A percentile compares a stretch with the other conserved stretches of the same genome.
phyloP scores from a whole-genome alignment of 1,284 basidiomycete species.

The Chalciporus sp. region DNA sequence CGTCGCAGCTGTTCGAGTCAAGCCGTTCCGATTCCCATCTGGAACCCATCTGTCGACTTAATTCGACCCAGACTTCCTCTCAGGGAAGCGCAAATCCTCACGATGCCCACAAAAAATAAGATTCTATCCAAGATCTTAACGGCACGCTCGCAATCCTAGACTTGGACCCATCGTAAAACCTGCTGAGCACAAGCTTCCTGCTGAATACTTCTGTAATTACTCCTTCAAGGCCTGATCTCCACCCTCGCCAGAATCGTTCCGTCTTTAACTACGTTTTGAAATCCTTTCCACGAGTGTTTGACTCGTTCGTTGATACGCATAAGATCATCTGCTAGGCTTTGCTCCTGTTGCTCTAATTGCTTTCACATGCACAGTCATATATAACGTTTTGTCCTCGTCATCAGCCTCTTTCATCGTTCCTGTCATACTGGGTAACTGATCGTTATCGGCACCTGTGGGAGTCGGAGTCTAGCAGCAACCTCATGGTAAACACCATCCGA shows the following conservation, averaged over 20 bases:
- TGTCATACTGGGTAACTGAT: constrained; percentile 13
- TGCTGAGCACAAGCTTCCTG: constrained; percentile 24
- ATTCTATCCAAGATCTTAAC: constrained; percentile 67
- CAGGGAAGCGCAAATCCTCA: constrained; percentile 24
- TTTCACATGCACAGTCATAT: constrained; percentile 38
- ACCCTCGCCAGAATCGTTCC: no score
- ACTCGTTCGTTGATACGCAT: constrained; percentile 29
- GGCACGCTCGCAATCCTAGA: constrained; percentile 75
- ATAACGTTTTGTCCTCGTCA: constrained; percentile 37
- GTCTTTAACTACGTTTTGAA: constrained; percentile 26
- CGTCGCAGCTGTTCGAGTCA: constrained; percentile 35
- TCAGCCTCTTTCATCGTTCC: constrained; percentile 31
- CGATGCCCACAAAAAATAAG: constrained; percentile 43
- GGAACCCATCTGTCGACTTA: constrained; percentile 53
- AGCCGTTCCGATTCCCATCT: constrained; percentile 45
- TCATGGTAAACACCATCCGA: no score
- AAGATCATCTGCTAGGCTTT: constrained; percentile 38
- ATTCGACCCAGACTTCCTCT: constrained; percentile 44
- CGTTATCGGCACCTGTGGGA: no score
- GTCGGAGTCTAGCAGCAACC: no score
- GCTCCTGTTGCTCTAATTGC: constrained; percentile 40
- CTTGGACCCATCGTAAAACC: constrained; percentile 34
- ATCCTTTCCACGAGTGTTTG: constrained; percentile 19
- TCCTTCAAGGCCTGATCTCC: constrained; percentile 17
- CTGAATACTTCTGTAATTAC: constrained; percentile 19